These are phyloP conservation scores for Mycena haematopus DNA, from an alignment of 768 basidiomycete species.

Conservation along the genomic window DNA sequence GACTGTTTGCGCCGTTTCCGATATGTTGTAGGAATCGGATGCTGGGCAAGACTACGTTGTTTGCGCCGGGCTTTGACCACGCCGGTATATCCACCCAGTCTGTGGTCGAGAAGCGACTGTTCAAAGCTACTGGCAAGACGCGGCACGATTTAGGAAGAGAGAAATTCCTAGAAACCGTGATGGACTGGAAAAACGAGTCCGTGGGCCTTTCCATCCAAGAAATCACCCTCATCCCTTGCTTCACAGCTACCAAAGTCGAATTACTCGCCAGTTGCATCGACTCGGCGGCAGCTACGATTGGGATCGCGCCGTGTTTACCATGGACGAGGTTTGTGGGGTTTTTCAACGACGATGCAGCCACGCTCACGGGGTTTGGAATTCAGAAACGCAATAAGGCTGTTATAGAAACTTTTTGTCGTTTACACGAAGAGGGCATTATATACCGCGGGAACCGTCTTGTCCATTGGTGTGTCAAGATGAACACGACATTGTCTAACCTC, in stretches of 20 bases:
- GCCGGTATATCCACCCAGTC: conserved; percentile 98
- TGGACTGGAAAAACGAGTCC: conserved; percentile 97
- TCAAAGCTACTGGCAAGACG: conserved; percentile 81
- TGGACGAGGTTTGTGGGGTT: conserved; percentile 72
- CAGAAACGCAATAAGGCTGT: conserved; percentile 86
- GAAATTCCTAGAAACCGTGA: conserved; percentile 86
- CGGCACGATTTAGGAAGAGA: conserved; percentile 96
- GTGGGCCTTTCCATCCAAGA: conserved; percentile 38
- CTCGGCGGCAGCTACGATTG: conserved; percentile 96
- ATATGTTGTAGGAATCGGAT: conserved; percentile 81
- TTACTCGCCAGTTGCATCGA: conserved; percentile 86
- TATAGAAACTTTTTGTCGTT: conserved; percentile 85
- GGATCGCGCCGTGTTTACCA: conserved; percentile 94
- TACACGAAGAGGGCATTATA: conserved; percentile 90
- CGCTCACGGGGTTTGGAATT: not conserved
- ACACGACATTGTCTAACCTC: conserved; percentile 97
- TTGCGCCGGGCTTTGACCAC: conserved; percentile 95
- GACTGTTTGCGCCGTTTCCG: not conserved
- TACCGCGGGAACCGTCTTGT: conserved; percentile 97
- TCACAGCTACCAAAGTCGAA: conserved; percentile 86
- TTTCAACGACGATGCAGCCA: not conserved
- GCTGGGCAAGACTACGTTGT: conserved; percentile 90
- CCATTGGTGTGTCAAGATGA: conserved; percentile 96
- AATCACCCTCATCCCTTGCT: not conserved
- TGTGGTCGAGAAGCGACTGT: conserved; percentile 92